Percentiles rank a stretch among this genome's conserved stretches.
Evolutionary conservation across 2,329 filamentous ascomycete genomes (phyloP).

Genomic region (Fusarium falciforme): DNA sequence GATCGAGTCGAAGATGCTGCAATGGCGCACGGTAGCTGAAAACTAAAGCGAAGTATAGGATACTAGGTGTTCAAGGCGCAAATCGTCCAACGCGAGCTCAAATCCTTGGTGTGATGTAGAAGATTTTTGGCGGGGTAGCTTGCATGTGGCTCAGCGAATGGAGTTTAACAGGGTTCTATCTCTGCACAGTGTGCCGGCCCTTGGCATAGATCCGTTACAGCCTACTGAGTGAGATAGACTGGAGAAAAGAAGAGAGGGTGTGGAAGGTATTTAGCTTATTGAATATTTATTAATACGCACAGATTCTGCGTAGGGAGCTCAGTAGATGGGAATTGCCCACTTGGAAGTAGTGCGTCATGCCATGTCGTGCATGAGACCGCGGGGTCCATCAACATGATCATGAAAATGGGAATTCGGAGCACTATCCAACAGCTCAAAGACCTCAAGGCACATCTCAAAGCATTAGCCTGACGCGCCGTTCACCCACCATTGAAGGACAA

Average conservation of each 20-base stretch:
- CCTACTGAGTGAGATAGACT: neutral
- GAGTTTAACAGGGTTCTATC: neutral
- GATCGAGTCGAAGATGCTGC: neutral
- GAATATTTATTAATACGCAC: neutral
- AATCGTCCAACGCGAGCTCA: neutral
- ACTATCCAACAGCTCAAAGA: neutral
- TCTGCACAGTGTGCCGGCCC: neutral
- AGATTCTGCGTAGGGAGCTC: neutral
- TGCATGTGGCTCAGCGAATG: conserved; percentile 1
- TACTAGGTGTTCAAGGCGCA: neutral
- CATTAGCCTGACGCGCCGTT: neutral
- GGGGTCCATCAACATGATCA: neutral
- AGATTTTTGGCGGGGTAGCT: conserved; percentile 36
- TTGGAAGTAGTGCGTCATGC: neutral
- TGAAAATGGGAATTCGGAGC: neutral
- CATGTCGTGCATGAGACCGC: neutral
- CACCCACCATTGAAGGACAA: neutral
- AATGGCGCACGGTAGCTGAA: neutral
- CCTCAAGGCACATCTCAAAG: neutral
- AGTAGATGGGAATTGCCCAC: neutral
- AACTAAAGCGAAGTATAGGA: neutral
- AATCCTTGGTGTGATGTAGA: neutral
- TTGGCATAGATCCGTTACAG: neutral
- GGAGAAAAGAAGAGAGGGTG: neutral
- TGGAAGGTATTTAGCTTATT: neutral